Evolutionary conservation across 371 early-diverging fungal species (phyloP).

Genomic region (Mortierella sp.): DNA sequence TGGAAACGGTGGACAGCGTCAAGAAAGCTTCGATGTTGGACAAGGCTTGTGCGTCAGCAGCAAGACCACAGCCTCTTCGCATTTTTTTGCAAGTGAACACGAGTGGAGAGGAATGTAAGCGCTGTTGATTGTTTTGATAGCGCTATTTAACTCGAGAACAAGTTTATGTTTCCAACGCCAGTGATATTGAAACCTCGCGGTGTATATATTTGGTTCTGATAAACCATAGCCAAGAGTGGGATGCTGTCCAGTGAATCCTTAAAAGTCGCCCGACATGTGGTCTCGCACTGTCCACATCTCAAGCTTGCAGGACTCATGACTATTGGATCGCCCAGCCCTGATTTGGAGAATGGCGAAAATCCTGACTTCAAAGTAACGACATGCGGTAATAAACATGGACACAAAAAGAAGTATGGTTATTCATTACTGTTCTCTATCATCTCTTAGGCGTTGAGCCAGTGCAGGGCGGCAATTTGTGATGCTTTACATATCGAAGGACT

Average conservation of each 20-base stretch:
- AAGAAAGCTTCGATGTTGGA: slow-evolving; percentile 88
- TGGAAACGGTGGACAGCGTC: slow-evolving; percentile 89
- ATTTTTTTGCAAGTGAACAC: slow-evolving; percentile 97
- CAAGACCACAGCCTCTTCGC: slow-evolving; percentile 65
- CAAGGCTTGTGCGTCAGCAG: slow-evolving; percentile 70
- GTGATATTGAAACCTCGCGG: too few relatives aligned
- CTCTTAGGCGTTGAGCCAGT: slow-evolving; percentile 58
- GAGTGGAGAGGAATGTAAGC: slow-evolving; percentile 85
- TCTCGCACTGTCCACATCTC: slow-evolving; percentile 74
- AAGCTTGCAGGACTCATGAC: slow-evolving; percentile 93
- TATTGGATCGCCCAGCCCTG: slow-evolving; percentile 80
- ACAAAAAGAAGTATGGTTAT: too few relatives aligned
- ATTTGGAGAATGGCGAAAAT: slow-evolving; percentile 73
- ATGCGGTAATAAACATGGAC: too few relatives aligned
- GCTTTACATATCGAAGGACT: slow-evolving; percentile 56
- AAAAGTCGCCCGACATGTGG: slow-evolving; percentile 71
- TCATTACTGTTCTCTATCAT: not conserved
- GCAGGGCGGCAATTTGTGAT: slow-evolving; percentile 50
- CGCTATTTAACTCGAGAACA: too few relatives aligned
- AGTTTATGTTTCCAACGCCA: too few relatives aligned
- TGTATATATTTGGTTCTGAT: too few relatives aligned
- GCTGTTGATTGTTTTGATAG: not conserved
- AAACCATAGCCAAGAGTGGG: slow-evolving; percentile 93
- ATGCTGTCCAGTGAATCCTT: slow-evolving; percentile 62
- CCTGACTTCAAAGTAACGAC: slow-evolving; percentile 91